These are phyloP conservation scores for Pseudogymnoascus sp. DNA, from an alignment of 2,329 filamentous ascomycete species.

Conservation along the genomic window DNA sequence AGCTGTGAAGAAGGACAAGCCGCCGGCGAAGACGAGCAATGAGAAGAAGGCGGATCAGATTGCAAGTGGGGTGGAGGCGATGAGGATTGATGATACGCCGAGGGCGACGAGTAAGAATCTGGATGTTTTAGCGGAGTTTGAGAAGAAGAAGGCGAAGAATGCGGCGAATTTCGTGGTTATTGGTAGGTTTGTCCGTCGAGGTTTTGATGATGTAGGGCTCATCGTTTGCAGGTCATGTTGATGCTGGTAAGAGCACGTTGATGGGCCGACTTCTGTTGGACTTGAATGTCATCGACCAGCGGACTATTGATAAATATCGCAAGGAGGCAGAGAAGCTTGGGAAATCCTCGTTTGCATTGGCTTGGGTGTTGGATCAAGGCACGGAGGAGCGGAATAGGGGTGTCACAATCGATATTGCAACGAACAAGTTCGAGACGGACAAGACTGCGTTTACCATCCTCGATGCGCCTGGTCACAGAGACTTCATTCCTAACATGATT, in stretches of 20 bases:
- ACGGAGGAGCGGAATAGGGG: constrained; percentile 82
- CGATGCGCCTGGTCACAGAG: constrained; percentile 87
- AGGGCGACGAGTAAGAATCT: constrained; percentile 68
- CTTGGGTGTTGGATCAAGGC: constrained; percentile 93
- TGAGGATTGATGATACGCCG: constrained; percentile 46
- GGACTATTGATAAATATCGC: constrained; percentile 80
- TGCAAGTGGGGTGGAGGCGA: constrained; percentile 39
- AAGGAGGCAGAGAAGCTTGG: constrained; percentile 86
- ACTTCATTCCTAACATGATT: constrained; percentile 99
- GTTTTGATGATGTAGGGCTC: not conserved
- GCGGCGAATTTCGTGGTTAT: constrained; percentile 89
- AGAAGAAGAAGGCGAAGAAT: constrained; percentile 68
- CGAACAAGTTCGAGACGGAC: constrained; percentile 86
- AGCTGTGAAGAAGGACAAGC: constrained; percentile 33
- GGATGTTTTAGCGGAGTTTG: constrained; percentile 74
- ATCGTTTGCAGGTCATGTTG: constrained; percentile 67
- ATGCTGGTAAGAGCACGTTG: constrained; percentile 93
- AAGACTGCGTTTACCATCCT: constrained; percentile 85
- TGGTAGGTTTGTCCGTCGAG: constrained; percentile 47
- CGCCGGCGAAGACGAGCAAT: constrained; percentile 31
- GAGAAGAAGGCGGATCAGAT: constrained; percentile 36
- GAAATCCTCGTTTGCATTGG: constrained; percentile 90
- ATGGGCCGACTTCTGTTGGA: constrained; percentile 94
- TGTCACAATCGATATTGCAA: constrained; percentile 95
- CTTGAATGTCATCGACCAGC: constrained; percentile 77